Conservation (phyloP, 768 basidiomycete genomes). For the Sporobolomyces roseus region DNA sequence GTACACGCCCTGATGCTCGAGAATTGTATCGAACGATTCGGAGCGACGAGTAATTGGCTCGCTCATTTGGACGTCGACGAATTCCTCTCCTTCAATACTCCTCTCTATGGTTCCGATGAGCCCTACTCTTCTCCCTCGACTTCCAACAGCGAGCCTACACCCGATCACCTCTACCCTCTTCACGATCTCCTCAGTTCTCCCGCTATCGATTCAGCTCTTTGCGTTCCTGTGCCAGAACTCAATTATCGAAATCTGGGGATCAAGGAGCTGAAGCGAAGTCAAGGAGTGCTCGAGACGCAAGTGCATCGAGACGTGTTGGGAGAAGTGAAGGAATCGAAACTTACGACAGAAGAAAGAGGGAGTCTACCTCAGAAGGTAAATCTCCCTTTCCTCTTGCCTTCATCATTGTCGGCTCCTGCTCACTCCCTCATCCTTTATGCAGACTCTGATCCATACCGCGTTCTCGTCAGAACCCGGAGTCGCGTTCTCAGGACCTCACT, state of each 20-base stretch:
- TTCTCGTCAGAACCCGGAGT: constrained; percentile 3
- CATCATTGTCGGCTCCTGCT: no score
- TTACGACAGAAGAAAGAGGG: constrained; percentile 1
- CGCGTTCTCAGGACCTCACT: constrained; percentile 33
- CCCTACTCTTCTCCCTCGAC: neutral
- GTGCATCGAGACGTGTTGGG: constrained; percentile 24
- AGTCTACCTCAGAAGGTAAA: constrained; percentile 33
- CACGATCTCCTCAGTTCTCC: constrained; percentile 29
- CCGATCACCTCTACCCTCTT: constrained; percentile 26
- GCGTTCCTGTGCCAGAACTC: constrained; percentile 32
- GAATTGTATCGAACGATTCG: constrained; percentile 17
- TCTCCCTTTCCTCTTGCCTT: neutral
- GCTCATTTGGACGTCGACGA: constrained; percentile 36
- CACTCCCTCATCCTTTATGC: neutral
- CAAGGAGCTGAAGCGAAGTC: constrained; percentile 12
- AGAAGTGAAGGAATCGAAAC: constrained; percentile 13
- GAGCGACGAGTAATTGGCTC: constrained; percentile 28
- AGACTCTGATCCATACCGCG: constrained; percentile 36
- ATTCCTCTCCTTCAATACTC: constrained; percentile 24
- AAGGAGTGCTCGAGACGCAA: constrained; percentile 31
- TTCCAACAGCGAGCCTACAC: no score
- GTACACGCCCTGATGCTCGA: constrained; percentile 29
- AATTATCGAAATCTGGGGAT: constrained; percentile 36
- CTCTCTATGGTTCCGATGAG: constrained; percentile 20
- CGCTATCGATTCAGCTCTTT: constrained; percentile 14